Percentiles rank a stretch among this genome's conserved stretches.
These are phyloP conservation scores for Amanita thiersii DNA, from an alignment of 768 basidiomycete genomes.

Conservation along the genomic window DNA sequence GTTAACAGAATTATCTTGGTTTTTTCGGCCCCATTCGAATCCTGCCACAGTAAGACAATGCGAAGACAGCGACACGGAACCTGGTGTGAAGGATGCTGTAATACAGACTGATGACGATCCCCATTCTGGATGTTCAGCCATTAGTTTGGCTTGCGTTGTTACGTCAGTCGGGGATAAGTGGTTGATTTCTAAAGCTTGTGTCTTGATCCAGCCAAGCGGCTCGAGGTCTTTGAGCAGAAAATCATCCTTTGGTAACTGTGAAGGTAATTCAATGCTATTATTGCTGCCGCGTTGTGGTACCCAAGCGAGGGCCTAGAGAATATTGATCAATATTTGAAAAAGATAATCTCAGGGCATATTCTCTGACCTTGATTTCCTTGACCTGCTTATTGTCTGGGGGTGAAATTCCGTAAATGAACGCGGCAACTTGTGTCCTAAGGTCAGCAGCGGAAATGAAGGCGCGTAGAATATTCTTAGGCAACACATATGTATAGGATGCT, in stretches of 20 bases:
- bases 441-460: conserved; percentile 92
- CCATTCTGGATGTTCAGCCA: conserved; percentile 96
- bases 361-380: conserved; percentile 83
- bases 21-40: conserved; percentile 98
- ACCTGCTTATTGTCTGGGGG: conserved; percentile 97
- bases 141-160: conserved; percentile 90
- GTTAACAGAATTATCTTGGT: conserved; percentile 75
- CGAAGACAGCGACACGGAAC: conserved; percentile 91
- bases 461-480: conserved; percentile 94
- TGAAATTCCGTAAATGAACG: conserved; percentile 86
- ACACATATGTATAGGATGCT: conserved; percentile 86
- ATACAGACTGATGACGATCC: conserved; percentile 91
- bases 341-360: not conserved
- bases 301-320: conserved; percentile 89
- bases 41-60: conserved; percentile 87
- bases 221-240: conserved; percentile 93
- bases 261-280: conserved; percentile 86
- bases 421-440: conserved; percentile 93
- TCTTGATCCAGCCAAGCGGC: conserved; percentile 95
- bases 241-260: conserved; percentile 88
- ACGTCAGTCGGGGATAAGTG: conserved; percentile 92
- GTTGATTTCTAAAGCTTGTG: conserved; percentile 86
- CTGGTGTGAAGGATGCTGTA: conserved; percentile 94
- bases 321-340: not conserved
- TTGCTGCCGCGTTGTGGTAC: conserved; percentile 97